A percentile compares a stretch with the other conserved stretches of the same genome.
phyloP scores from a whole-genome alignment of 2,329 filamentous ascomycete species.

The Botrytis pseudocinerea region DNA sequence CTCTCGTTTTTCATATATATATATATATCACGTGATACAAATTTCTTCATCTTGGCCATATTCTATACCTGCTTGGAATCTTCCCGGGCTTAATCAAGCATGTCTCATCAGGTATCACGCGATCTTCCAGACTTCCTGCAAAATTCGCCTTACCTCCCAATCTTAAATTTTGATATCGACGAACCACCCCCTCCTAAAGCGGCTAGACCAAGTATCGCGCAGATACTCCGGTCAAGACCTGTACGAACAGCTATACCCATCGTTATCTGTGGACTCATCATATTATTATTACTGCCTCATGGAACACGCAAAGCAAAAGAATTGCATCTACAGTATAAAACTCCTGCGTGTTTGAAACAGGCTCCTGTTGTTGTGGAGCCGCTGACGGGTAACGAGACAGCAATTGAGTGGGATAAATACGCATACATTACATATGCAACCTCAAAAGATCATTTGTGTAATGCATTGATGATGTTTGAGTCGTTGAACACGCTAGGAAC shows the following conservation, averaged over 20 bases:
- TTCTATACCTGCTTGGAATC: not conserved
- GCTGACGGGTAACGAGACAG: conserved; percentile 18
- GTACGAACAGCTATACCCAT: conserved; percentile 36
- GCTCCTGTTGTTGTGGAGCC: conserved; percentile 21
- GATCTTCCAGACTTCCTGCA: conserved; percentile 34
- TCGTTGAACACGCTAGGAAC: conserved; percentile 46
- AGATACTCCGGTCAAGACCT: conserved; percentile 44
- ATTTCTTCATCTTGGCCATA: not conserved
- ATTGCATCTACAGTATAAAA: conserved; percentile 20
- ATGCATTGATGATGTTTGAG: conserved; percentile 54
- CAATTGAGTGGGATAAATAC: conserved; percentile 47
- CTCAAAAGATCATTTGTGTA: conserved; percentile 50
- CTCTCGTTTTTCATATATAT: too few species aligned
- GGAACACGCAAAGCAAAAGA: conserved; percentile 6
- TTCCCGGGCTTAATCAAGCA: not conserved
- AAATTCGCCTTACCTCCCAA: conserved; percentile 36
- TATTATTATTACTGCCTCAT: conserved; percentile 18
- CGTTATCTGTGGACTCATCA: conserved; percentile 20
- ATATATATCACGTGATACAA: not conserved
- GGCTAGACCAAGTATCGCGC: conserved; percentile 39
- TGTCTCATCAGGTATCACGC: not conserved
- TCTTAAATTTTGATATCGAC: conserved; percentile 11
- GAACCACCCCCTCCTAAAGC: conserved; percentile 16
- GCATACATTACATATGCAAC: conserved; percentile 55
- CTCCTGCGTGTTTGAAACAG: conserved; percentile 10